Base-by-base conservation (phyloP, 2,329 filamentous ascomycete species). In the Paecilomyces fulvus region DNA sequence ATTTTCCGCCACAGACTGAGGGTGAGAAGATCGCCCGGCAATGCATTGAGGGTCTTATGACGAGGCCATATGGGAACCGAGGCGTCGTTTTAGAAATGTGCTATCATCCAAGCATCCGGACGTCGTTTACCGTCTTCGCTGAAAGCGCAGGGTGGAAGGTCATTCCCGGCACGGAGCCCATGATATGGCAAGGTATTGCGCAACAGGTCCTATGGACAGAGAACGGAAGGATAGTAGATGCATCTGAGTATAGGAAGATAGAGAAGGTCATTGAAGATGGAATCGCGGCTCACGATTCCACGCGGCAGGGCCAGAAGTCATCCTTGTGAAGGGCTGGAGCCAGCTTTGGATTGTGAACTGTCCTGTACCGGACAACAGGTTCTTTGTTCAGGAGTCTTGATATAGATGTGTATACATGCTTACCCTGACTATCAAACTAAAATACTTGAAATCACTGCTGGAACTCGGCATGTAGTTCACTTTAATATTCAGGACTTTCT, bases 71-170 rank as follows among this genome's bases (percentile, higher is more conserved):
- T 17, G 37, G n/a, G n/a, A 43, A 17, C n/a, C 37, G 53, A 49
- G 64, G 63, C 1, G 49, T 62, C n/a, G 14, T 66, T 25, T 49
- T 66, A 28, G 63, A 66, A 49, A 66, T 66, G 64, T 66, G 64
- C 49, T 66, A 66, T 54, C 59, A 61, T 55, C 58, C 64, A 55
- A 53, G 54, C 49, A 12, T 55, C 59, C 21, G 57, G 28, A 65
- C 64, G 7, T 55, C 54, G 1, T 52, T 65, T 14, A 56, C 59
- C 9, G 55, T 54, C 3, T 53, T 58, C 8, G 61, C 57, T 0
- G 57, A 58, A n/a, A 53, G 51, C 3, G 50, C 54, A 11, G 63
- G 63, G 11, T 65, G 64, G 64, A 55, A 50, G 12, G 56, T 58
- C 7, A 58, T 64, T 53, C 21, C 51, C 9, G 64, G 64, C 2